Base-by-base conservation (phyloP, 164 flowering plant genomes). In the Aristolochia californica region DNA sequence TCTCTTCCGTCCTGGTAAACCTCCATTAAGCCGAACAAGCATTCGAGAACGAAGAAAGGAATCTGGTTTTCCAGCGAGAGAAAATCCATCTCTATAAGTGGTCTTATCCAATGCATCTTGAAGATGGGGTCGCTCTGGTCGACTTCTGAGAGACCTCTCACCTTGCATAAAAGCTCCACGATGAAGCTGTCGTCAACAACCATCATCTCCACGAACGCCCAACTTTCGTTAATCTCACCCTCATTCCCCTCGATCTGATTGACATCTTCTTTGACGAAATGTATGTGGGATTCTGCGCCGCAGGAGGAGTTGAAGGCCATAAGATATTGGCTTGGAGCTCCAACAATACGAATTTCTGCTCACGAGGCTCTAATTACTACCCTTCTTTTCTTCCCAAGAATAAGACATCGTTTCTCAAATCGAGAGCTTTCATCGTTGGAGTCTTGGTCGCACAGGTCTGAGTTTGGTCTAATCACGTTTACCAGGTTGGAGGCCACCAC, bases 401-500 rank as follows among this genome's bases (percentile, higher is more conserved):
- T n/a, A n/a, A n/a, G n/a, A n/a, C n/a, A n/a, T n/a, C n/a, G n/a
- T n/a, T n/a, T n/a, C n/a, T n/a, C n/a, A n/a, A n/a, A n/a, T n/a
- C n/a, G n/a, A n/a, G n/a, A n/a, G n/a, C n/a, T n/a, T n/a, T n/a
- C n/a, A n/a, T n/a, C n/a, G n/a, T n/a, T n/a, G n/a, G n/a, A n/a
- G n/a, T n/a, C n/a, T n/a, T n/a, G n/a, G n/a, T n/a, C n/a, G n/a
- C n/a, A n/a, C n/a, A n/a, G n/a, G n/a, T n/a, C n/a, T n/a, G n/a
- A n/a, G n/a, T n/a, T n/a, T 57, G 0, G 97, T 89, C 68, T 89
- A 1, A 86, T 79, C 72, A 86, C 94, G 55, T 89, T 94, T 56
- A 89, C 81, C 47, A 95, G 97, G 30, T 86, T 86, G 44, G 95
- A 74, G n/a, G 75, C 87, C 52, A 83, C 87, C 22, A 95, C 62